Percentiles rank a stretch among this genome's conserved stretches.
Conservation (phyloP, 371 early-diverging fungal species). For the Apophysomyces trapeziformis region DNA sequence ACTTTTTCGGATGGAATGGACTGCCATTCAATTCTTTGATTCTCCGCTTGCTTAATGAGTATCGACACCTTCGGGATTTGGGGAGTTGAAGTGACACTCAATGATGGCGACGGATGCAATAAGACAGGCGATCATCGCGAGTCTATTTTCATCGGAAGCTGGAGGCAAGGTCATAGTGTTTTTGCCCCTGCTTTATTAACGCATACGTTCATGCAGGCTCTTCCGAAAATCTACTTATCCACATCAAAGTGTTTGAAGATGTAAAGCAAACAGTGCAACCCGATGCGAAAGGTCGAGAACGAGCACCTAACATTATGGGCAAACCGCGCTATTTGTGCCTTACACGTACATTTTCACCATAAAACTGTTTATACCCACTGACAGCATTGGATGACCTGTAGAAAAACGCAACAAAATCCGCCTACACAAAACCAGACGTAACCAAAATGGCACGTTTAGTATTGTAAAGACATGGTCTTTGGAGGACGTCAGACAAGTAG, state of each 20-base stretch:
- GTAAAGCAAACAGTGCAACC: slow-evolving; percentile 39
- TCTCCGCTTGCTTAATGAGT: neutral
- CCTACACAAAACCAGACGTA: slow-evolving; percentile 61
- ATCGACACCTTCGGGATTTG: neutral
- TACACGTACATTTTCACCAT: slow-evolving; percentile 34
- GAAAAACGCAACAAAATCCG: slow-evolving; percentile 56
- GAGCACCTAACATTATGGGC: slow-evolving; percentile 41
- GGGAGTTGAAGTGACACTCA: neutral
- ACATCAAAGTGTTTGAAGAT: slow-evolving; percentile 56
- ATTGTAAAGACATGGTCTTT: slow-evolving; percentile 62
- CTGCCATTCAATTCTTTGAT: neutral
- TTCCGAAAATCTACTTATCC: slow-evolving; percentile 42
- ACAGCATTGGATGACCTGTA: slow-evolving; percentile 8
- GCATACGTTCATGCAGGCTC: slow-evolving; percentile 22
- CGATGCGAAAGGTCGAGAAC: slow-evolving; percentile 20
- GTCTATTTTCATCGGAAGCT: slow-evolving; percentile 43
- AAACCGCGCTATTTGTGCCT: slow-evolving; percentile 55
- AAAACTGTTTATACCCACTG: neutral
- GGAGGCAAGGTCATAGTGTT: slow-evolving; percentile 11
- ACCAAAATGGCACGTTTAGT: slow-evolving; percentile 58
- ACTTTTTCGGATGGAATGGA: neutral
- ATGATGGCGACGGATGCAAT: slow-evolving; percentile 38
- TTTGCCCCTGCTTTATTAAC: neutral
- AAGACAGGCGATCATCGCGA: slow-evolving; percentile 45
- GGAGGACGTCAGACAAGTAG: slow-evolving; percentile 61